Evolutionary conservation across 495 filamentous ascomycete genomes (phyloP).

Genomic region (Staphylotrichum tortipilum): DNA sequence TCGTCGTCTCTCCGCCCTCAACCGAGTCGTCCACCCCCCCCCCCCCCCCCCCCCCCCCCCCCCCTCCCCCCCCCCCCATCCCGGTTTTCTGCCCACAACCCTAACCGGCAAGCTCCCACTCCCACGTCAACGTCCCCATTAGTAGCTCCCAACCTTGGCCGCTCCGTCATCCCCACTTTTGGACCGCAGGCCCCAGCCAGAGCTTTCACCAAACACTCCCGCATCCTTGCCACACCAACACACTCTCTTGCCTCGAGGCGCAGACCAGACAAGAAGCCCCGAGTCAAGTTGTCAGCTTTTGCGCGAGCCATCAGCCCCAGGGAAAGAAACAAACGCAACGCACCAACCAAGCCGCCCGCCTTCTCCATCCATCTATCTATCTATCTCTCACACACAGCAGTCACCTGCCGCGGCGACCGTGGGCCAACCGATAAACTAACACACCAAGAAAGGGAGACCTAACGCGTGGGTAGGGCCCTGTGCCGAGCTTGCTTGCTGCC

Average conservation of each 20-base stretch:
- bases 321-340: background rate
- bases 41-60: too few relatives aligned
- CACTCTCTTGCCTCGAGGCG: constrained; percentile 1
- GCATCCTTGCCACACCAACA: constrained; percentile 5
- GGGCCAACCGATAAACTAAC: too few relatives aligned
- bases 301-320: constrained; percentile 5
- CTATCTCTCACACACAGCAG: too few relatives aligned
- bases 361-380: too few relatives aligned
- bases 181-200: constrained; percentile 17
- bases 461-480: constrained; percentile 3
- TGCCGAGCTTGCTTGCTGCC: background rate
- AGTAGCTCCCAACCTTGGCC: constrained; percentile 16
- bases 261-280: constrained; percentile 12
- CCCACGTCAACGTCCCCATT: constrained; percentile 14
- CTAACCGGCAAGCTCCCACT: constrained; percentile 18
- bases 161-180: constrained; percentile 23
- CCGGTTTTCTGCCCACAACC: constrained; percentile 14
- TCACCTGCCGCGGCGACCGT: too few relatives aligned
- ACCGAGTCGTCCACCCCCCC: constrained; percentile 18
- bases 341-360: background rate
- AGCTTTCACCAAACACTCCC: constrained; percentile 3
- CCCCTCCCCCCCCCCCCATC: too few relatives aligned
- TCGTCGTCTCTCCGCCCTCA: background rate
- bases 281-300: background rate
- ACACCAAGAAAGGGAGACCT: too few relatives aligned